Evolutionary conservation across 2,329 filamentous ascomycete genomes (phyloP), one percentile per base, ranked within the genome.

Genomic region (Aspergillus thermomutatus): DNA sequence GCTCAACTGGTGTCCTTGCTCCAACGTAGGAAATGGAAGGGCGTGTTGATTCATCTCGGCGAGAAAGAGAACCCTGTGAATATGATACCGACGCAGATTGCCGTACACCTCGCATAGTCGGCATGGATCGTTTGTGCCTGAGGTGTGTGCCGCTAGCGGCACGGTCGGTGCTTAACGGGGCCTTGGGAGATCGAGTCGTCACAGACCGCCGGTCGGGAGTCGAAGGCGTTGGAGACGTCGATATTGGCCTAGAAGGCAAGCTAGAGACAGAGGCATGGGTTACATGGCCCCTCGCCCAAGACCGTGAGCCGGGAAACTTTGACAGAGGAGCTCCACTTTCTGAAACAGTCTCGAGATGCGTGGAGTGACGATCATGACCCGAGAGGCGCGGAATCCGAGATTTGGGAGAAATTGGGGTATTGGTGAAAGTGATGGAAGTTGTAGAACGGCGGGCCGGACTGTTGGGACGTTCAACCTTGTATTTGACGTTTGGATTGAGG

Each of bases 341-440:
- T 41, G 91, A 95, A 5, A 97, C 92, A 23, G 93, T 92, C 69
- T 96, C 93, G n/a, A 97, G 82, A 19, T 75, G 69, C 17, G 88
- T 87, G 10, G 89, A 89, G 64, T 86, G 84, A 53, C 88, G 83
- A 68, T 91, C 88, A 72, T 90, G 87, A 58, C 81, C 82, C 54
- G 88, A 81, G 37, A 92, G 88, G 52, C 92, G 85, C 40, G 93
- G 92, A 58, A 96, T 88, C 55, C 92, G 87, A 34, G 92, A 94
- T 34, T 69, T 64, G 4, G 75, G 67, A 26, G 77, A 70, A 25
- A 79, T 69, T n/a, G 83, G 77, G 68, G 92, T 92, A 74, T 90
- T 94, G 49, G 91, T 95, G 70, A 97, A 97, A 6, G 92, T 97
- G 59, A 97, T 80, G 11, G 92, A 93, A 27, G 94, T 89, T 10